These are phyloP conservation scores for Macrocybe gigantea DNA, from an alignment of 768 basidiomycete species.

Conservation along the genomic window DNA sequence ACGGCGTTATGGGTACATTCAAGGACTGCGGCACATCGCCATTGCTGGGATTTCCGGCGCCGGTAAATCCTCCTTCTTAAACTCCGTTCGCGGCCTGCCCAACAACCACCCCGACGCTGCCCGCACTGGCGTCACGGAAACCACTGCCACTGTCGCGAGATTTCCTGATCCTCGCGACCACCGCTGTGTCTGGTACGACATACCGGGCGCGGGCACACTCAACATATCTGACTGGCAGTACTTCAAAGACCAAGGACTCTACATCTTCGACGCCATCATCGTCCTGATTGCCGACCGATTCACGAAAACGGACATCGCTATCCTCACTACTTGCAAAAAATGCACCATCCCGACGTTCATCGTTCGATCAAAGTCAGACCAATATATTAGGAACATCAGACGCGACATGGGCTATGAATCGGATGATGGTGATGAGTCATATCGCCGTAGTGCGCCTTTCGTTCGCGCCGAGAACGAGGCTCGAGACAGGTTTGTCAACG, in stretches of 20 bases:
- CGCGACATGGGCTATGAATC: slow-evolving; percentile 29
- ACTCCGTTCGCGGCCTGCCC: slow-evolving; percentile 24
- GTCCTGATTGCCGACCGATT: slow-evolving; percentile 26
- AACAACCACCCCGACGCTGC: slow-evolving; percentile 16
- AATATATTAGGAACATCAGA: slow-evolving; percentile 25
- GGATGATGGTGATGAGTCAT: slow-evolving; percentile 15
- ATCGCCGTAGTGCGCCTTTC: background rate
- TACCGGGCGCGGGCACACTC: slow-evolving; percentile 28
- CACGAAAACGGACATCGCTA: slow-evolving; percentile 25
- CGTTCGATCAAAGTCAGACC: slow-evolving; percentile 28
- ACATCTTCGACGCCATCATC: slow-evolving; percentile 26
- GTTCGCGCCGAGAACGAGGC: slow-evolving; percentile 1
- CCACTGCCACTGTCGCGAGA: slow-evolving; percentile 16
- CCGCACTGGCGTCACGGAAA: slow-evolving; percentile 20
- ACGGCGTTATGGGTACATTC: background rate
- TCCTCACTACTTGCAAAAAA: slow-evolving; percentile 21
- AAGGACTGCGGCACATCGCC: slow-evolving; percentile 16
- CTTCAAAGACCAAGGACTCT: slow-evolving; percentile 30
- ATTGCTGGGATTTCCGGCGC: slow-evolving; percentile 25
- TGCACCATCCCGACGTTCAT: slow-evolving; percentile 27
- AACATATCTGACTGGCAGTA: slow-evolving; percentile 26
- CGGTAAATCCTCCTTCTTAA: slow-evolving; percentile 30
- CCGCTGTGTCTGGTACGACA: slow-evolving; percentile 24
- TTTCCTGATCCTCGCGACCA: slow-evolving; percentile 18
- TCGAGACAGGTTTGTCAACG: slow-evolving; percentile 3